These are phyloP conservation scores for Hericium erinaceus DNA, from an alignment of 768 basidiomycete species.

Conservation along the genomic window DNA sequence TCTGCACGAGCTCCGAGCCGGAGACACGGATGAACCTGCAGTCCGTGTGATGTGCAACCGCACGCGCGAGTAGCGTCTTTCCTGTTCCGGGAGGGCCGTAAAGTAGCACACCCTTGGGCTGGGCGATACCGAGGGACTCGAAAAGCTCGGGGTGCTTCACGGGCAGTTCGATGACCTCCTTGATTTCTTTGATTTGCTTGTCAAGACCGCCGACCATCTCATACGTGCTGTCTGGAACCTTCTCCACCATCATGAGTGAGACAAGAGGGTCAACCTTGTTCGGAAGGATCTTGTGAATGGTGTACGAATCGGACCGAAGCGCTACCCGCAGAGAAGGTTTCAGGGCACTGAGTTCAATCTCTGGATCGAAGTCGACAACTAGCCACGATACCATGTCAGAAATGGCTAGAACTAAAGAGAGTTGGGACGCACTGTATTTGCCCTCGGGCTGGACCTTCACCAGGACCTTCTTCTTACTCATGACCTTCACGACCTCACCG, in stretches of 20 bases:
- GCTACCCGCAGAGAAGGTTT: conserved; percentile 88
- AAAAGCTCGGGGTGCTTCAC: conserved; percentile 95
- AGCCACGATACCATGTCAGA: not conserved
- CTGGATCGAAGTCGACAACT: conserved; percentile 92
- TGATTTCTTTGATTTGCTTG: conserved; percentile 97
- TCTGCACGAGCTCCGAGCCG: conserved; percentile 91
- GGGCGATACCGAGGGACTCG: conserved; percentile 92
- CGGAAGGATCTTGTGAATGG: conserved; percentile 91
- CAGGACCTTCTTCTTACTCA: conserved; percentile 98
- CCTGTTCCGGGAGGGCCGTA: conserved; percentile 97
- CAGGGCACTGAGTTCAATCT: conserved; percentile 72
- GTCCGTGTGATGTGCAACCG: conserved; percentile 95
- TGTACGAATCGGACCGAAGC: conserved; percentile 92
- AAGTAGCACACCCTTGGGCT: conserved; percentile 91
- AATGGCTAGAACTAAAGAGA: not conserved
- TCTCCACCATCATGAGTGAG: conserved; percentile 99
- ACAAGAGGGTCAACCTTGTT: conserved; percentile 98
- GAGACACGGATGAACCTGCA: conserved; percentile 96
- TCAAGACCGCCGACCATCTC: conserved; percentile 99
- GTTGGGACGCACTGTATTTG: conserved; percentile 78
- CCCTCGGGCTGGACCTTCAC: conserved; percentile 99
- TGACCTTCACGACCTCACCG: conserved; percentile 95
- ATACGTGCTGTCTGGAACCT: conserved; percentile 97
- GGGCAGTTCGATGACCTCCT: conserved; percentile 96
- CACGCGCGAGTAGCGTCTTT: conserved; percentile 90